A percentile compares a stretch with the other conserved stretches of the same genome.
Conservation (phyloP, 768 basidiomycete genomes). For the Collybia sp. region DNA sequence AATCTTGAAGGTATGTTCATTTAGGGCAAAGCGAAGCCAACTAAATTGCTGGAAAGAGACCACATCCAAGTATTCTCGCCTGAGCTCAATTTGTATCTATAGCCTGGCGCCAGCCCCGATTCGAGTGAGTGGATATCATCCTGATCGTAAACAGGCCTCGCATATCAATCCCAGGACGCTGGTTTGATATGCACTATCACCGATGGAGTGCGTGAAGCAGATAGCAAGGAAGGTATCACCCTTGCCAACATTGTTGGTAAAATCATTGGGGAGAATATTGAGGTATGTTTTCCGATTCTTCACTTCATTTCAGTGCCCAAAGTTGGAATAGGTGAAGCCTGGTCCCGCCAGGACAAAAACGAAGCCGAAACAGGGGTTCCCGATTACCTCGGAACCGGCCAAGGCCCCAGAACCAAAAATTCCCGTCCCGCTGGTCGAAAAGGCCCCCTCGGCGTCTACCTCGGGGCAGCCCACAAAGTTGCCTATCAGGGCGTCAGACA, state of each 20-base stretch:
- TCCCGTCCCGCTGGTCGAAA: conserved; percentile 41
- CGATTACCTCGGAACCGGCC: too few relatives aligned
- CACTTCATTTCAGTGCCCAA: neutral
- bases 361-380: neutral
- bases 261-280: conserved; percentile 38
- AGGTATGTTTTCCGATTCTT: conserved; percentile 27
- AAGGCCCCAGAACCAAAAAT: conserved; percentile 12
- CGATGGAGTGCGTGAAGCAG: conserved; percentile 31
- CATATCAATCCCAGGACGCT: conserved; percentile 31
- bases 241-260: conserved; percentile 41
- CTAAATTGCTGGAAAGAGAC: conserved; percentile 31
- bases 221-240: conserved; percentile 36
- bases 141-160: conserved; percentile 3
- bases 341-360: conserved; percentile 11
- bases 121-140: conserved; percentile 35
- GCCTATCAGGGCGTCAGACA: conserved; percentile 10
- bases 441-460: conserved; percentile 13
- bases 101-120: conserved; percentile 64
- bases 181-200: conserved; percentile 37
- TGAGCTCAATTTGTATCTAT: conserved; percentile 65
- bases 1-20: conserved; percentile 55
- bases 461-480: conserved; percentile 6
- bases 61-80: conserved; percentile 43
- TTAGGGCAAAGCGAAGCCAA: too few relatives aligned
- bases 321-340: conserved; percentile 5